Conservation (phyloP, 2,329 filamentous ascomycete species). For the Diaporthe citrichinensis region DNA sequence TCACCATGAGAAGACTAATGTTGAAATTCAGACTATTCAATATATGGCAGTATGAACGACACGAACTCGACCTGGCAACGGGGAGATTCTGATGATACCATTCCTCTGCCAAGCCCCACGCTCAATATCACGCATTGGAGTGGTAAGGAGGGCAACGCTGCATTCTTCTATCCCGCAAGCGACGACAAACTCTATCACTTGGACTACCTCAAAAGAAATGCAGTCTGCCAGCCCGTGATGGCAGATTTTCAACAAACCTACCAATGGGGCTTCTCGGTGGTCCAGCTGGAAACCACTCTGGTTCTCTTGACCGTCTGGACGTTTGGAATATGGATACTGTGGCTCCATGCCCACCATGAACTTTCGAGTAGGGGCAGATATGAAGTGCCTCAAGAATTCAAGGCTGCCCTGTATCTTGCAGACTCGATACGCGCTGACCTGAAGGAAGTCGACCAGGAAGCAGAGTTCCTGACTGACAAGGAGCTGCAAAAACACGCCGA, state of each 20-base stretch:
- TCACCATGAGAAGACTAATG: background rate
- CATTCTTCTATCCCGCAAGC: background rate
- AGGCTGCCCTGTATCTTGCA: conserved; percentile 9
- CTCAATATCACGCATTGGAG: conserved; percentile 6
- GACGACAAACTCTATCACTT: background rate
- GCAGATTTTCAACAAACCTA: conserved; percentile 36
- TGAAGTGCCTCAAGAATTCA: conserved; percentile 9
- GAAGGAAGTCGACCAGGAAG: background rate
- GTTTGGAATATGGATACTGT: conserved; percentile 43
- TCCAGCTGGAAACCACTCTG: conserved; percentile 44
- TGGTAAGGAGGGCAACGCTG: background rate
- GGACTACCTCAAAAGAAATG: background rate
- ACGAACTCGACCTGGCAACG: background rate
- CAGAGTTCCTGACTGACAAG: background rate
- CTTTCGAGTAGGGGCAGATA: conserved; percentile 11
- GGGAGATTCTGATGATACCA: background rate
- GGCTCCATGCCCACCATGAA: conserved; percentile 42
- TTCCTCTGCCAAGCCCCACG: conserved; percentile 2
- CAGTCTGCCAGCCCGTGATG: conserved; percentile 18
- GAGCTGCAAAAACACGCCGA: background rate
- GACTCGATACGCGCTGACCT: conserved; percentile 11
- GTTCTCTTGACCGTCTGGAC: conserved; percentile 43
- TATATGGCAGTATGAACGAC: background rate
- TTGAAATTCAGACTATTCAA: background rate
- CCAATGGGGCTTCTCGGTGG: conserved; percentile 49